These are phyloP conservation scores for Aquilaria malaccensis DNA, from an alignment of 345 rosid genomes.

Conservation along the genomic window DNA sequence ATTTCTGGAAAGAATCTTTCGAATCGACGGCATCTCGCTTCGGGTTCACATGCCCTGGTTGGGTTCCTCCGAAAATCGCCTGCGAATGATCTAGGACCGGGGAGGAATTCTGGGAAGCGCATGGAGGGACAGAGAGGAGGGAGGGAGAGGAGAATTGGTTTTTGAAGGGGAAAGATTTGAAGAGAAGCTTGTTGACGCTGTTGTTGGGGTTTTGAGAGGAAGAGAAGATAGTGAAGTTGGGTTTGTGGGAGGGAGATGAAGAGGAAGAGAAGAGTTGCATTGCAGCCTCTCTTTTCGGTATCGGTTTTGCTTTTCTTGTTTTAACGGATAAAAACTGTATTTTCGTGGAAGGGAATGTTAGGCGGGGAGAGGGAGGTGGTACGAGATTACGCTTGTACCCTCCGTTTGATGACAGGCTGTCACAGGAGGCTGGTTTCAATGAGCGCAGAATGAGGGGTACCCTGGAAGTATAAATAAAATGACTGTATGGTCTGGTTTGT, in stretches of 20 bases:
- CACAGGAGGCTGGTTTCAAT: too few relatives aligned
- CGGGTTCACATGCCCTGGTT: conserved; percentile 16
- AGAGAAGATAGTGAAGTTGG: conserved; percentile 36
- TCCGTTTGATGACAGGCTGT: too few relatives aligned
- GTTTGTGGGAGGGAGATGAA: conserved; percentile 46
- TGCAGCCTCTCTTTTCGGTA: neutral
- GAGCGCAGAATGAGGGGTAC: too few relatives aligned
- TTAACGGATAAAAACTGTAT: conserved; percentile 46
- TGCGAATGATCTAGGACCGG: conserved; percentile 30
- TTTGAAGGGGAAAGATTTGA: conserved; percentile 22
- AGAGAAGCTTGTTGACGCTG: conserved; percentile 17
- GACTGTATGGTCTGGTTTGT: too few relatives aligned
- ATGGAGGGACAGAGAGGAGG: conserved; percentile 16
- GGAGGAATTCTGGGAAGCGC: conserved; percentile 17
- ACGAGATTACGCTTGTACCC: too few relatives aligned
- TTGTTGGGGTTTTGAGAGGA: conserved; percentile 32
- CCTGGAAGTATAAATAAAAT: too few relatives aligned
- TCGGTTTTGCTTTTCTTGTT: neutral
- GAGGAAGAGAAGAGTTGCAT: conserved; percentile 40
- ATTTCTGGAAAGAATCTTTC: conserved; percentile 16
- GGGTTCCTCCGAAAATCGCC: conserved; percentile 8
- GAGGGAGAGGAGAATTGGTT: conserved; percentile 22
- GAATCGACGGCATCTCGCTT: neutral
- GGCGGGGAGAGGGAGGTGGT: conserved; percentile 43
- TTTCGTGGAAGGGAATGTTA: conserved; percentile 30